Conservation (phyloP, 1,284 basidiomycete species). For the Ganoderma lingzhi region DNA sequence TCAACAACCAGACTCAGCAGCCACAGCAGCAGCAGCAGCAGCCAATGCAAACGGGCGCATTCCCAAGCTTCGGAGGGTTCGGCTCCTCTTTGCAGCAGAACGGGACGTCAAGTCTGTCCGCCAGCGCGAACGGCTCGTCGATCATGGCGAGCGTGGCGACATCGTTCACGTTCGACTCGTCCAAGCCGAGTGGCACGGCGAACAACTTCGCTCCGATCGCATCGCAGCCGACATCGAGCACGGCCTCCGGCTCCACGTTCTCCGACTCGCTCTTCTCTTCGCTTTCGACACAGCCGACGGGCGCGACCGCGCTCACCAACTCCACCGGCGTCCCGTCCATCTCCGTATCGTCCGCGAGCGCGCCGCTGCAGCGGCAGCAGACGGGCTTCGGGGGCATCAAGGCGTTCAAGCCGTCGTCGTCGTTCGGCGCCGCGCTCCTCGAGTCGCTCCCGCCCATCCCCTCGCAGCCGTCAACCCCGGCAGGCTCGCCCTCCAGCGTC, state of each 20-base stretch:
- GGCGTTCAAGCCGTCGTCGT: conserved; percentile 91
- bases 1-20: conserved; percentile 33
- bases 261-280: conserved; percentile 60
- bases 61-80: conserved; percentile 20
- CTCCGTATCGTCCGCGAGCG: conserved; percentile 33
- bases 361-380: conserved; percentile 71
- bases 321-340: conserved; percentile 42
- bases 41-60: conserved; percentile 26
- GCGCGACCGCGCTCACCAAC: conserved; percentile 54
- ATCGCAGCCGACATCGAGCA: conserved; percentile 50
- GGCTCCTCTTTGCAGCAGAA: not conserved
- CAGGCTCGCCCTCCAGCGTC: conserved; percentile 29
- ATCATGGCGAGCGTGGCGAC: conserved; percentile 75
- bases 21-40: conserved; percentile 38
- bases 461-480: conserved; percentile 60
- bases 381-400: conserved; percentile 89
- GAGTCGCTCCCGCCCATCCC: conserved; percentile 81
- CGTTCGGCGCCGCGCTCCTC: conserved; percentile 85
- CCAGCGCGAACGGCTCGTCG: conserved; percentile 48
- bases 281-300: conserved; percentile 59
- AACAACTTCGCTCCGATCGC: conserved; percentile 36
- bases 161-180: conserved; percentile 61
- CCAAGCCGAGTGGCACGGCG: conserved; percentile 38
- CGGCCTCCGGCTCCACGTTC: conserved; percentile 51
- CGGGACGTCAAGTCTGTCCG: conserved; percentile 6